These are phyloP conservation scores for Fomitiporia mediterranea DNA, from an alignment of 1,284 basidiomycete genomes.

Conservation along the genomic window DNA sequence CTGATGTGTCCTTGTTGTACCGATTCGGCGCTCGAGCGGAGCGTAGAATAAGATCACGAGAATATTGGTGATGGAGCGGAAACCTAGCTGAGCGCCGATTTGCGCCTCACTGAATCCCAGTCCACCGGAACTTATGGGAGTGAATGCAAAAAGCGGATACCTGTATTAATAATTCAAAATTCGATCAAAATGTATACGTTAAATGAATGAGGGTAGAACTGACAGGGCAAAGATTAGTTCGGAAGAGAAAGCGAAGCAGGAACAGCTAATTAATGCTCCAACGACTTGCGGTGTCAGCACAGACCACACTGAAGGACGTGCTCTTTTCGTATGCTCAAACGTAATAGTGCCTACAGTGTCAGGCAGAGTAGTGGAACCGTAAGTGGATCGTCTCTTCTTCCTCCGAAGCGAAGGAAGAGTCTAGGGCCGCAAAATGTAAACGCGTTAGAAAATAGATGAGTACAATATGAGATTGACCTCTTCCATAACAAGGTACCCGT, in stretches of 20 bases:
- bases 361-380: conserved; percentile 4
- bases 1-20: conserved; percentile 21
- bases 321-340: not conserved
- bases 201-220: not conserved
- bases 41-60: conserved; percentile 21
- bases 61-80: conserved; percentile 23
- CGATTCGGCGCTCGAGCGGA: conserved; percentile 21
- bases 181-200: not conserved
- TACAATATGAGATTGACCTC: conserved; percentile 21
- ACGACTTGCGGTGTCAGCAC: conserved; percentile 19
- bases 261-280: conserved; percentile 14
- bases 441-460: not conserved
- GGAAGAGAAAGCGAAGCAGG: conserved; percentile 17
- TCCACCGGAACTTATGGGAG: conserved; percentile 25
- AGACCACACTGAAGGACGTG: conserved; percentile 17
- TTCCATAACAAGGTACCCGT: conserved; percentile 20
- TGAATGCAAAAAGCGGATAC: conserved; percentile 26
- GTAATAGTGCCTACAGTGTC: not conserved
- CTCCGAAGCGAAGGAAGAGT: conserved; percentile 17
- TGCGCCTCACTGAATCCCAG: conserved; percentile 24
- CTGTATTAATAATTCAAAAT: conserved; percentile 10
- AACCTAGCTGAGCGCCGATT: conserved; percentile 25
- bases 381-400: conserved; percentile 12
- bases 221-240: conserved; percentile 22
- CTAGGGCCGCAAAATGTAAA: not conserved